A percentile compares a stretch with the other conserved stretches of the same genome.
phyloP scores from a whole-genome alignment of 2,329 filamentous ascomycete species.

The Aspergillus pseudoterreus region DNA sequence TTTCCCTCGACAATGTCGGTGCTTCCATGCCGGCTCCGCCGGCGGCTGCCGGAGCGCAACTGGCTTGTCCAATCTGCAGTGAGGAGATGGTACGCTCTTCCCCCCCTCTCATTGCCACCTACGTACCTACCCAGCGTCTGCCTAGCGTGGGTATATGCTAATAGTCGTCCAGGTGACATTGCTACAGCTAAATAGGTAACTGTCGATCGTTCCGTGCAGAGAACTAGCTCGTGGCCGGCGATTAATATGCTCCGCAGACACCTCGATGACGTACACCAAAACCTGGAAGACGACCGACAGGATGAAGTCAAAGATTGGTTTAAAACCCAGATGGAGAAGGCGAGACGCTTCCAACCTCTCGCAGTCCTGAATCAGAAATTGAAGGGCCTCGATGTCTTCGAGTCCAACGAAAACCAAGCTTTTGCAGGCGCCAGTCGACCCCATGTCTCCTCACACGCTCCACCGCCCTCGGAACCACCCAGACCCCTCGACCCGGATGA shows the following conservation, averaged over 20 bases:
- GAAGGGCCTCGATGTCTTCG: slow-evolving; percentile 87
- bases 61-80: slow-evolving; percentile 95
- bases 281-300: slow-evolving; percentile 81
- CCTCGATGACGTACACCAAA: slow-evolving; percentile 85
- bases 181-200: slow-evolving; percentile 78
- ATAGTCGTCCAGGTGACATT: slow-evolving; percentile 68
- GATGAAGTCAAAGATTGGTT: slow-evolving; percentile 98
- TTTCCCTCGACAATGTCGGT: slow-evolving; percentile 64
- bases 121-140: neutral
- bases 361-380: slow-evolving; percentile 91
- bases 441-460: slow-evolving; percentile 19
- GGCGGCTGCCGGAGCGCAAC: slow-evolving; percentile 58
- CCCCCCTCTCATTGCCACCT: neutral
- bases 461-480: slow-evolving; percentile 30
- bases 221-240: neutral
- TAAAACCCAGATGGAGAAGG: slow-evolving; percentile 88
- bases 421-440: slow-evolving; percentile 35
- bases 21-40: slow-evolving; percentile 47
- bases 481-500: slow-evolving; percentile 73
- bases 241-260: slow-evolving; percentile 49
- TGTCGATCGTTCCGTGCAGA: neutral
- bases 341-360: slow-evolving; percentile 87
- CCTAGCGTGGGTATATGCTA: slow-evolving; percentile 5
- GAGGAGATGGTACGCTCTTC: slow-evolving; percentile 79
- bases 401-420: slow-evolving; percentile 71